These are phyloP conservation scores for Pseudocercospora musae DNA, from an alignment of 2,329 filamentous ascomycete genomes.

Conservation along the genomic window DNA sequence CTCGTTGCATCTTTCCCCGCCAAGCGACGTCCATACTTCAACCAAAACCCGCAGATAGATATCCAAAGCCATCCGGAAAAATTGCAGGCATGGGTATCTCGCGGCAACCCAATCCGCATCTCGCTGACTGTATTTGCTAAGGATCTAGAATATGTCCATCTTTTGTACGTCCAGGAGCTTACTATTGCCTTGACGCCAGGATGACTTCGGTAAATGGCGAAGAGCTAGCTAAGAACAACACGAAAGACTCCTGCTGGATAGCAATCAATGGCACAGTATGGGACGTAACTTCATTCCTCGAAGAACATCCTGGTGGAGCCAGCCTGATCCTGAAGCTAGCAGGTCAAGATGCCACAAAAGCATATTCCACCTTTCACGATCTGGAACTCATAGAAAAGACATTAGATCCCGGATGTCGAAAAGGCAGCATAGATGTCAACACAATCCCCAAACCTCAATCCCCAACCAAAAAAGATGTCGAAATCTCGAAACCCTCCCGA, in stretches of 20 bases:
- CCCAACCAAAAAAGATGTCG: background rate
- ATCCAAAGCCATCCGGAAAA: conserved; percentile 2
- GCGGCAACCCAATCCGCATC: background rate
- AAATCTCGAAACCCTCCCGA: conserved; percentile 25
- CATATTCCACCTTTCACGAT: conserved; percentile 52
- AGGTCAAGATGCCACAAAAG: conserved; percentile 52
- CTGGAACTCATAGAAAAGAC: conserved; percentile 40
- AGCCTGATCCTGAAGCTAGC: conserved; percentile 48
- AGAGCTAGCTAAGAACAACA: conserved; percentile 75
- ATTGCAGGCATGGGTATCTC: conserved; percentile 3
- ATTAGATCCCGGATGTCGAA: conserved; percentile 40
- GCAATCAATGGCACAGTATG: conserved; percentile 84
- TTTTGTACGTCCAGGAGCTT: background rate
- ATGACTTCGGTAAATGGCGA: conserved; percentile 18
- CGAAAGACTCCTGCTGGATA: conserved; percentile 82
- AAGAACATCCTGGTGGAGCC: conserved; percentile 76
- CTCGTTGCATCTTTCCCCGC: background rate
- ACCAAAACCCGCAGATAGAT: background rate
- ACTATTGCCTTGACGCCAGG: background rate
- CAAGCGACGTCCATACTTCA: conserved; percentile 2
- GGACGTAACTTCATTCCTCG: conserved; percentile 85
- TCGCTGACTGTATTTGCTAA: background rate
- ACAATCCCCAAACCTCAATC: conserved; percentile 11
- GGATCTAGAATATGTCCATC: background rate
- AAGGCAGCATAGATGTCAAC: conserved; percentile 29